Percentiles rank a stretch among this genome's conserved stretches.
These are phyloP conservation scores for Globisporangium takayamanum DNA, from an alignment of 352 stramenopile genomes.

Conservation along the genomic window DNA sequence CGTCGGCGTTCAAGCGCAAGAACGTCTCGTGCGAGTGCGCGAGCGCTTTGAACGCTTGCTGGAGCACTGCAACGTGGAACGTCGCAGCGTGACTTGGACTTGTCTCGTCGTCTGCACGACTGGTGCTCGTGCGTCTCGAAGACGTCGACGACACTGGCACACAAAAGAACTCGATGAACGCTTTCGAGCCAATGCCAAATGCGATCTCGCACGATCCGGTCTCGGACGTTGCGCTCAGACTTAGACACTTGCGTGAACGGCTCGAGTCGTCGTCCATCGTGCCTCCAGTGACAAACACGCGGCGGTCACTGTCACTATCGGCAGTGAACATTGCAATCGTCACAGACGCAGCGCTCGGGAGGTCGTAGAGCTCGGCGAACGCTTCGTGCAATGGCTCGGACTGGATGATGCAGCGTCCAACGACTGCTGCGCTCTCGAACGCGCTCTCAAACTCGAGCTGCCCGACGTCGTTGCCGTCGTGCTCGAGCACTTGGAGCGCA, in stretches of 20 bases:
- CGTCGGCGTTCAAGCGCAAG: constrained; percentile 72
- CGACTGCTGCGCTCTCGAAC: constrained; percentile 68
- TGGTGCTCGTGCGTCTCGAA: constrained; percentile 13
- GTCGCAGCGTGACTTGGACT: constrained; percentile 18
- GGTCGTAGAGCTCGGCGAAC: constrained; percentile 77
- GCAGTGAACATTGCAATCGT: constrained; percentile 61
- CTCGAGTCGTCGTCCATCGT: constrained; percentile 2
- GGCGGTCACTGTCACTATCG: not conserved
- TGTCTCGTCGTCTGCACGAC: constrained; percentile 13
- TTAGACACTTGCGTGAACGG: constrained; percentile 29
- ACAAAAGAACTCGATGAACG: constrained; percentile 82
- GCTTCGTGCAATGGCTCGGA: constrained; percentile 74
- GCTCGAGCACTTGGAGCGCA: constrained; percentile 72
- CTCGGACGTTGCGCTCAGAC: constrained; percentile 61
- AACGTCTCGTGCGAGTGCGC: constrained; percentile 75
- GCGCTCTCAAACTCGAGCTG: constrained; percentile 71
- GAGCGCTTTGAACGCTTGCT: constrained; percentile 77
- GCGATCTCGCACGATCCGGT: constrained; percentile 78
- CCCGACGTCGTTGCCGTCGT: constrained; percentile 63
- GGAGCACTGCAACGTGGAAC: constrained; percentile 78
- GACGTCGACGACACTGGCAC: constrained; percentile 7
- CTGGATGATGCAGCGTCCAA: constrained; percentile 80
- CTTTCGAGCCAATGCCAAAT: constrained; percentile 56
- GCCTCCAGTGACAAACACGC: constrained; percentile 1
- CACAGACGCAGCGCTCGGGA: constrained; percentile 73